phyloP scores from a whole-genome alignment of 768 basidiomycete genomes.

The Leucogyrophana mollusca region DNA sequence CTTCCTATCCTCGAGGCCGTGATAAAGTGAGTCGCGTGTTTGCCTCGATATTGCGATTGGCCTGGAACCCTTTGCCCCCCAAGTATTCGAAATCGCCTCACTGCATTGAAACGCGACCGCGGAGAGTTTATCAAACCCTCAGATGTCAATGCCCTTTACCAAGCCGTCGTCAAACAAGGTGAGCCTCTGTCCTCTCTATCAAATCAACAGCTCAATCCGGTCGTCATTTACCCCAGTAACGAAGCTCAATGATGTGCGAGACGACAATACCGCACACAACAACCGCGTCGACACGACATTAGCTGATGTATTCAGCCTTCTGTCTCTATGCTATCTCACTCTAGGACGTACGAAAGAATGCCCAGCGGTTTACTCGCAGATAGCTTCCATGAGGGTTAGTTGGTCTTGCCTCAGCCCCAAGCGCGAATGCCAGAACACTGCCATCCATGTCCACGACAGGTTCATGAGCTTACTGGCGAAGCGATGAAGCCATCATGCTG shows the following conservation, averaged over 20 bases:
- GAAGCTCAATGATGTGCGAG: constrained; percentile 87
- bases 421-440: not conserved
- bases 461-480: not conserved
- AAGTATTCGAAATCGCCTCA: constrained; percentile 93
- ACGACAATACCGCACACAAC: constrained; percentile 68
- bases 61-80: constrained; percentile 20
- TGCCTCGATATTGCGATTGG: constrained; percentile 15
- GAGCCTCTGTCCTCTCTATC: constrained; percentile 14
- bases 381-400: constrained; percentile 94
- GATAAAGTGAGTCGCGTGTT: constrained; percentile 63
- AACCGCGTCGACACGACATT: constrained; percentile 95
- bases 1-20: constrained; percentile 92
- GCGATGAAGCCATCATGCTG: constrained; percentile 3
- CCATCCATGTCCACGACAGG: no score
- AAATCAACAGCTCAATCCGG: not conserved
- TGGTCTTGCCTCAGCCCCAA: constrained; percentile 7
- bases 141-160: constrained; percentile 92
- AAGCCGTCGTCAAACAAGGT: constrained; percentile 93
- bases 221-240: constrained; percentile 55
- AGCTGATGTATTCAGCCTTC: constrained; percentile 91
- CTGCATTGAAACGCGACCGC: constrained; percentile 90
- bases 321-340: constrained; percentile 96
- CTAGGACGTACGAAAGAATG: constrained; percentile 95
- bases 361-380: constrained; percentile 93
- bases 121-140: constrained; percentile 90